Evolutionary conservation across 768 basidiomycete genomes (phyloP), one percentile per base, ranked within the genome.

Genomic region (Russula lepida): DNA sequence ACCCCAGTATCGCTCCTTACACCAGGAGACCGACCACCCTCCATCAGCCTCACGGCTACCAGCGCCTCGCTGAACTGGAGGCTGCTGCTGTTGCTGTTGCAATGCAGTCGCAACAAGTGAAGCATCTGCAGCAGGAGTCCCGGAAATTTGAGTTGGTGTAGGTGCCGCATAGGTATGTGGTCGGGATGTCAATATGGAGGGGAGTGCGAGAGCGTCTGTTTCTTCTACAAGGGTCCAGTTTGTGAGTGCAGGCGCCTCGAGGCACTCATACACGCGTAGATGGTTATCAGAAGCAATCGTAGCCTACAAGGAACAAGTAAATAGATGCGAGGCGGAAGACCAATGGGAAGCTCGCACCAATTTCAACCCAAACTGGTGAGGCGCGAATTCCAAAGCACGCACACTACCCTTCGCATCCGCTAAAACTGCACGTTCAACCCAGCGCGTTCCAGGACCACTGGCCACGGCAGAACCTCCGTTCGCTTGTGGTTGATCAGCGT

Each of bases 1-100:
- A 2, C 95, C 95, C 94, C 94, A 97, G 73, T 94, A 97, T 62
- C 82, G 80, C 68, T 98, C 97, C 69, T 92, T 92, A 73, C 95
- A 98, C 94, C 95, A 99, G 8, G 88, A 88, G 46, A 99, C 73
- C 59, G 86, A 88, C 93, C 93, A 98, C 1, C 90, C 95, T 4
- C 92, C 92, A 57, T 92, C 86, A 2, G 92, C 92, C 71, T 95
- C 89, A 44, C 87, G 78, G 66, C 82, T 85, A 0, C 83, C 86
- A 25, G 75, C 62, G 1, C 81, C 80, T 17, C 76, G 74, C 58
- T 77, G 71, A 64, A 44, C 67, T 28, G 62, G 67, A 53, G 66
- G 68, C 52, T 63, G 72, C 15, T 56, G 68, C 62, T 68, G 74
- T 44, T 70, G 73, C 68, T 84, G 85, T 58, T 84, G 83, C 13